Conservation (phyloP, 164 flowering plant species). For the Magnolia sinica region DNA sequence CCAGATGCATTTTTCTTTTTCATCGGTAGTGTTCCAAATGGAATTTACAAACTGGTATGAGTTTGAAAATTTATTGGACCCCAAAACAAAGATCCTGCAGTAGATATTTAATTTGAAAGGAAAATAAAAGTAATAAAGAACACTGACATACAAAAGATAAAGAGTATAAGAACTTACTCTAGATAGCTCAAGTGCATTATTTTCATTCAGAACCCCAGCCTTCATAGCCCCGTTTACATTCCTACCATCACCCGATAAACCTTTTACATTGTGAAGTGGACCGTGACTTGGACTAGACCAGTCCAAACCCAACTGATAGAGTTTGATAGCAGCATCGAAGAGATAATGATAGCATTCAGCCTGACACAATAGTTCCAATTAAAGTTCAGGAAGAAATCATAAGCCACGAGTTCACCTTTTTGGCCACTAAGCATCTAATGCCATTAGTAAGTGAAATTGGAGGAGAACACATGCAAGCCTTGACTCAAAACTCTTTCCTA, state of each 20-base stretch:
- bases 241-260: slow-evolving; percentile 16
- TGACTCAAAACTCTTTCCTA: neutral
- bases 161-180: slow-evolving; percentile 32
- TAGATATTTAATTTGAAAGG: neutral
- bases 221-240: slow-evolving; percentile 22
- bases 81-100: neutral
- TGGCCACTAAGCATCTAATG: neutral
- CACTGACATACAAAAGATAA: slow-evolving; percentile 1
- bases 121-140: neutral
- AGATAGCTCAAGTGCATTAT: slow-evolving; percentile 20
- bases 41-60: too few relatives aligned
- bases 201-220: slow-evolving; percentile 28
- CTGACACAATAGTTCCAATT: slow-evolving; percentile 33
- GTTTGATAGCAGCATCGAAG: slow-evolving; percentile 93
- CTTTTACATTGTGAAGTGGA: slow-evolving; percentile 36
- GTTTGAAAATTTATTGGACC: too few relatives aligned
- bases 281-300: slow-evolving; percentile 75
- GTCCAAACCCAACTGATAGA: slow-evolving; percentile 76
- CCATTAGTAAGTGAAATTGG: neutral
- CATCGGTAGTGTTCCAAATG: too few relatives aligned
- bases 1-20: too few relatives aligned
- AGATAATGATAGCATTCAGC: slow-evolving; percentile 93
- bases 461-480: neutral
- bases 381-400: neutral
- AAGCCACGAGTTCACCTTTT: neutral